phyloP scores from a whole-genome alignment of 2,329 filamentous ascomycete species.

The Verruconis gallopava region DNA sequence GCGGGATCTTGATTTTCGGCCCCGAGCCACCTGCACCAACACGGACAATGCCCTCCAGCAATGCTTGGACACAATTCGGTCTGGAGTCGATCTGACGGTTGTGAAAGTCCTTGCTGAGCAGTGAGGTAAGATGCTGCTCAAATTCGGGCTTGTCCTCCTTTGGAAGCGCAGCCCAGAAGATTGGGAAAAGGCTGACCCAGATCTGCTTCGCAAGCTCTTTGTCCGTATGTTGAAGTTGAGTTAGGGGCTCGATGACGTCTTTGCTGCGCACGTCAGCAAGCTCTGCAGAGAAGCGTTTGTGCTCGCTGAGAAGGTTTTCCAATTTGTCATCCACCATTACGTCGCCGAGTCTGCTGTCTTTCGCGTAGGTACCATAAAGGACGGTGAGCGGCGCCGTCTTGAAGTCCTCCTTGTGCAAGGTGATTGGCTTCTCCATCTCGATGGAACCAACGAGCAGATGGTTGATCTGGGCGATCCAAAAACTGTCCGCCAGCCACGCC shows the following conservation, averaged over 20 bases:
- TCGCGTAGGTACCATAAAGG: conserved; percentile 59
- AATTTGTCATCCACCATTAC: conserved; percentile 71
- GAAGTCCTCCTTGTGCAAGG: conserved; percentile 76
- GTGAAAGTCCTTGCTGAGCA: conserved; percentile 93
- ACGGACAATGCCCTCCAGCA: conserved; percentile 76
- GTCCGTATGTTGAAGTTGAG: conserved; percentile 85
- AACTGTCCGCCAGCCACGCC: conserved; percentile 88
- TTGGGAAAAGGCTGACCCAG: conserved; percentile 82
- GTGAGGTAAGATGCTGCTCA: conserved; percentile 76
- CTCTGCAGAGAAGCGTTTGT: conserved; percentile 72
- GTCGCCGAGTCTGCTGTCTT: conserved; percentile 49
- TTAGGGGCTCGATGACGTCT: conserved; percentile 80
- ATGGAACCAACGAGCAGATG: conserved; percentile 85
- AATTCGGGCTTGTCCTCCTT: conserved; percentile 83
- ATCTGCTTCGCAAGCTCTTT: conserved; percentile 69
- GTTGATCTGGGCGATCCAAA: conserved; percentile 92
- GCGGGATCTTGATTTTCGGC: conserved; percentile 81
- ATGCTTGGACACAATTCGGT: conserved; percentile 86
- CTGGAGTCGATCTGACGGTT: conserved; percentile 86
- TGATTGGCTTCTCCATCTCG: conserved; percentile 67
- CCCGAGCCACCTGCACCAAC: conserved; percentile 52
- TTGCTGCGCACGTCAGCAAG: conserved; percentile 75
- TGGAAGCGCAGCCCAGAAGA: conserved; percentile 81
- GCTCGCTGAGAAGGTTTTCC: conserved; percentile 62
- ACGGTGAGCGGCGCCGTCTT: conserved; percentile 60